Evolutionary conservation across 306 rosid species (phyloP).

Genomic region (Sindora glabra): DNA sequence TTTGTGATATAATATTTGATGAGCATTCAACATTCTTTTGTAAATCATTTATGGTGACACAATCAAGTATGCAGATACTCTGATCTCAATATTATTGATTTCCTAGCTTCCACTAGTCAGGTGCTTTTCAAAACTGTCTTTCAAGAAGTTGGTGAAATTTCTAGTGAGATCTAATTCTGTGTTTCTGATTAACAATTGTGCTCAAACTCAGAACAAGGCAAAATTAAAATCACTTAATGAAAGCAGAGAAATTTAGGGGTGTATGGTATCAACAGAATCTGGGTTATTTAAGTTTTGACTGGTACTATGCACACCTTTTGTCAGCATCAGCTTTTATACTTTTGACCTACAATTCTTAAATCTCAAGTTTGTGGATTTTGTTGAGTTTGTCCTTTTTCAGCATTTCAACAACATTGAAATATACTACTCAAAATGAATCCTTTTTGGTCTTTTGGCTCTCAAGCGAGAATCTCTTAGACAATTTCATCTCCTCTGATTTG

Average conservation of each 20-base stretch:
- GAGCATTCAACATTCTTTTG: background rate
- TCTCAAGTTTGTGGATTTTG: background rate
- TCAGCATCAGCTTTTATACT: background rate
- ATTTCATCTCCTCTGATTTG: background rate
- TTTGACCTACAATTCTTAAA: background rate
- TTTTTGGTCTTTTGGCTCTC: background rate
- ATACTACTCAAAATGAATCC: no score
- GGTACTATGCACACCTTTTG: background rate
- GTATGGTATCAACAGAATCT: background rate
- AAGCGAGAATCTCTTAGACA: background rate
- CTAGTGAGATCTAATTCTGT: background rate
- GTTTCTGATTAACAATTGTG: background rate
- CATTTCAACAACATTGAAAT: no score
- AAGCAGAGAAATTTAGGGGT: background rate
- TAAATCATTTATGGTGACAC: background rate
- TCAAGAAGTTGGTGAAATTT: background rate
- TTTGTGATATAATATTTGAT: background rate
- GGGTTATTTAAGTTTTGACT: slow-evolving; percentile 6
- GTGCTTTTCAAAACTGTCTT: background rate
- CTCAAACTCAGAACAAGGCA: background rate
- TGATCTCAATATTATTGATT: no score
- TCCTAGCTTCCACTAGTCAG: no score
- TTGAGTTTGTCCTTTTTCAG: background rate
- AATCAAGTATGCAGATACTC: background rate
- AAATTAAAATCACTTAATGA: background rate